Evolutionary conservation across 176 grass and related monocot species (phyloP).

Genomic region (Avena eriantha): DNA sequence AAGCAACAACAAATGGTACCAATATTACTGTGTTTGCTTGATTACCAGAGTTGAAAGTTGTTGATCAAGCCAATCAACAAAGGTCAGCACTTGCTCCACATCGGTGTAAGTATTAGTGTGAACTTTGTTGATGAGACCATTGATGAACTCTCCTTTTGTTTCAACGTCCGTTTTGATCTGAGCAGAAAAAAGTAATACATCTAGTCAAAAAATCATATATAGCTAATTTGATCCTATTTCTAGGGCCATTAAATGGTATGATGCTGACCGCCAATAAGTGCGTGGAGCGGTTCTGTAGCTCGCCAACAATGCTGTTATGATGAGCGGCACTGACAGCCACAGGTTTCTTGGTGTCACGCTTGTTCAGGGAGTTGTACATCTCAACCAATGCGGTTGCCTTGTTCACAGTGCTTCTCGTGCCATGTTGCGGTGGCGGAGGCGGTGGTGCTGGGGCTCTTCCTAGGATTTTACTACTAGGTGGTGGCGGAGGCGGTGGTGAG

Average conservation of each 20-base stretch:
- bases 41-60: constrained; percentile 59
- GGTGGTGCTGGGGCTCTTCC: constrained; percentile 44
- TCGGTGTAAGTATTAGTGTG: constrained; percentile 53
- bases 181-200: background rate
- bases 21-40: background rate
- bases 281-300: constrained; percentile 88
- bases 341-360: constrained; percentile 57
- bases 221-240: background rate
- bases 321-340: constrained; percentile 40
- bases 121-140: constrained; percentile 72
- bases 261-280: constrained; percentile 76
- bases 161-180: constrained; percentile 60
- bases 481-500: constrained; percentile 50
- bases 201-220: background rate
- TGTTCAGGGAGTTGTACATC: constrained; percentile 79
- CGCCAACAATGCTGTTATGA: constrained; percentile 69
- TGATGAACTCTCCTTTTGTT: constrained; percentile 84
- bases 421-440: constrained; percentile 38
- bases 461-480: constrained; percentile 17
- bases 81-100: constrained; percentile 57
- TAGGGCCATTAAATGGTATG: background rate
- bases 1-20: background rate
- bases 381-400: constrained; percentile 74
- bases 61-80: constrained; percentile 73
- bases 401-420: constrained; percentile 48